These are phyloP conservation scores for Yarrowia hollandica DNA, from an alignment of 805 yeast species.

Conservation along the genomic window DNA sequence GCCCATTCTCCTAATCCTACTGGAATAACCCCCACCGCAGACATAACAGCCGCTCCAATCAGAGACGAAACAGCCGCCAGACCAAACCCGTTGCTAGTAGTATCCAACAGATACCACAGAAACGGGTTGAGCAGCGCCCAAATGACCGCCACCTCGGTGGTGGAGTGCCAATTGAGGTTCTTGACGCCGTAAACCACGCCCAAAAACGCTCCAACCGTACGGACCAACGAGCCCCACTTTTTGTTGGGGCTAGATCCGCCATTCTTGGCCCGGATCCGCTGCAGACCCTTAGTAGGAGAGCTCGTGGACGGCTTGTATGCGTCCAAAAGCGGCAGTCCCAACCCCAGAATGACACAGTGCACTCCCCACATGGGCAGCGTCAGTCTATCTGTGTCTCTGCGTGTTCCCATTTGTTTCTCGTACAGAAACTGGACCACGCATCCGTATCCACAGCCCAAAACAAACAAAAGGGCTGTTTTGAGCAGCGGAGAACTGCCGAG, in stretches of 20 bases:
- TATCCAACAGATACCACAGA: conserved; percentile 45
- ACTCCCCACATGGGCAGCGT: conserved; percentile 20
- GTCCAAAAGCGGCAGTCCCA: conserved; percentile 8
- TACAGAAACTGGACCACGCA: conserved; percentile 15
- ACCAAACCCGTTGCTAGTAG: conserved; percentile 43
- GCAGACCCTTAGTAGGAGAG: neutral
- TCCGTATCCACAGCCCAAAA: conserved; percentile 25
- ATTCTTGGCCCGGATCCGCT: conserved; percentile 10
- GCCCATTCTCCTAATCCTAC: conserved; percentile 35
- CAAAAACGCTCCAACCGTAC: conserved; percentile 45
- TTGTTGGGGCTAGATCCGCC: conserved; percentile 29
- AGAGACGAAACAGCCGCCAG: conserved; percentile 37
- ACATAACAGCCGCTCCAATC: conserved; percentile 38
- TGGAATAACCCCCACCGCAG: conserved; percentile 36
- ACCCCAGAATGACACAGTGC: conserved; percentile 4
- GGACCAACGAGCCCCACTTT: conserved; percentile 43
- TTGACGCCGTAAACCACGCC: conserved; percentile 45
- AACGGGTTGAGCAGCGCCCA: conserved; percentile 45
- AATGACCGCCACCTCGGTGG: conserved; percentile 42
- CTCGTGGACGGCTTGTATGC: neutral
- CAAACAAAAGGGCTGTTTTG: conserved; percentile 1
- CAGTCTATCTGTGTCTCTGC: neutral
- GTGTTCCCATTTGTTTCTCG: neutral
- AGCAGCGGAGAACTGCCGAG: neutral
- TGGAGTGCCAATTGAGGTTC: conserved; percentile 43